Evolutionary conservation across 768 basidiomycete species (phyloP).

Genomic region (Boletus tomentosulus): DNA sequence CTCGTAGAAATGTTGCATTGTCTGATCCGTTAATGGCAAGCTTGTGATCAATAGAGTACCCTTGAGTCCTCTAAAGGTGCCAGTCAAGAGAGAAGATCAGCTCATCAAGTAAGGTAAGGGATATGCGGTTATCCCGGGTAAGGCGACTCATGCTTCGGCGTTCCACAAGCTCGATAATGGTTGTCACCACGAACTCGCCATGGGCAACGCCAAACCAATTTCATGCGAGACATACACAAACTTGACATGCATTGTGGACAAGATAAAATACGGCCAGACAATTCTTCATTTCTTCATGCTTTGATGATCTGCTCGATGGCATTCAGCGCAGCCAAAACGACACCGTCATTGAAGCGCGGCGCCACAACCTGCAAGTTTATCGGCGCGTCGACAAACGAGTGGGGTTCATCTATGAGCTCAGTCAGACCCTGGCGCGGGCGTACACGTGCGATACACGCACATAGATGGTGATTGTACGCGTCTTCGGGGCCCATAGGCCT

Average conservation of each 20-base stretch:
- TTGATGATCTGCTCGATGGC: conserved; percentile 24
- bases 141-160: too few relatives aligned
- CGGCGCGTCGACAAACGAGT: conserved; percentile 13
- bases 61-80: too few relatives aligned
- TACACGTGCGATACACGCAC: conserved; percentile 7
- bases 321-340: conserved; percentile 26
- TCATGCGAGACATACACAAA: too few relatives aligned
- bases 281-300: conserved; percentile 7
- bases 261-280: not conserved
- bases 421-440: not conserved
- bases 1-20: not conserved
- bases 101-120: too few relatives aligned
- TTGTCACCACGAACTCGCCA: too few relatives aligned
- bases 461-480: conserved; percentile 13
- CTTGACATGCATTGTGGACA: not conserved
- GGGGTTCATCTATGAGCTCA: conserved; percentile 18
- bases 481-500: conserved; percentile 18
- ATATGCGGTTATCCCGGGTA: too few relatives aligned
- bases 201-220: too few relatives aligned
- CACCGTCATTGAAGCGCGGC: conserved; percentile 24
- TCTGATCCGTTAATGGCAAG: too few relatives aligned
- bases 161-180: too few relatives aligned
- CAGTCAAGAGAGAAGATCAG: too few relatives aligned
- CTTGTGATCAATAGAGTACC: too few relatives aligned
- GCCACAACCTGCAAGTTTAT: conserved; percentile 22